phyloP scores from a whole-genome alignment of 768 basidiomycete species.

The Candolleomyces efflorescens region DNA sequence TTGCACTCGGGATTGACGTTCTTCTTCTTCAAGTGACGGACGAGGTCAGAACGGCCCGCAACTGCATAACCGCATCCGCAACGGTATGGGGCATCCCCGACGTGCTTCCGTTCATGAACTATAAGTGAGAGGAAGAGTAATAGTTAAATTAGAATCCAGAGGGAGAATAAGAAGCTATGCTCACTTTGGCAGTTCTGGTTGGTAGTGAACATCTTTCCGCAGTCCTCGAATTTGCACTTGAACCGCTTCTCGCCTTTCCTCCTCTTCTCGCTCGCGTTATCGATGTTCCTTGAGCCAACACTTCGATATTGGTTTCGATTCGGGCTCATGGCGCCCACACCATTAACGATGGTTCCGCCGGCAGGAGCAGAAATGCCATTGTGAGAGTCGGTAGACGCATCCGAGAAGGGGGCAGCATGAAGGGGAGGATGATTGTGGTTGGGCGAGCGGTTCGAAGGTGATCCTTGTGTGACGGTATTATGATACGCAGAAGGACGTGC shows the following conservation, averaged over 20 bases:
- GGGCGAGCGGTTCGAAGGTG: no score
- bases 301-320: background rate
- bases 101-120: constrained; percentile 9
- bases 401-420: background rate
- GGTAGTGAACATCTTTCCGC: constrained; percentile 5
- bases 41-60: constrained; percentile 4
- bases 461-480: no score
- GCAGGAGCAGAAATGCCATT: background rate
- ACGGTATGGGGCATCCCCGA: constrained; percentile 4
- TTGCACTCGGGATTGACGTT: background rate
- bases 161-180: background rate
- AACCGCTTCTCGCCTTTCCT: constrained; percentile 6
- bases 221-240: constrained; percentile 1
- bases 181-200: constrained; percentile 6
- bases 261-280: constrained; percentile 7
- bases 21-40: constrained; percentile 1
- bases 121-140: no score
- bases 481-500: no score
- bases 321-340: background rate
- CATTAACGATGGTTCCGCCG: background rate
- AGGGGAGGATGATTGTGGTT: background rate
- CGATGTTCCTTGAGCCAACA: constrained; percentile 8
- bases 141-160: background rate
- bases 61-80: constrained; percentile 5
- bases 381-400: background rate